A percentile compares a stretch with the other conserved stretches of the same genome.
These are phyloP conservation scores for Fusarium redolens DNA, from an alignment of 2,329 filamentous ascomycete genomes.

Conservation along the genomic window DNA sequence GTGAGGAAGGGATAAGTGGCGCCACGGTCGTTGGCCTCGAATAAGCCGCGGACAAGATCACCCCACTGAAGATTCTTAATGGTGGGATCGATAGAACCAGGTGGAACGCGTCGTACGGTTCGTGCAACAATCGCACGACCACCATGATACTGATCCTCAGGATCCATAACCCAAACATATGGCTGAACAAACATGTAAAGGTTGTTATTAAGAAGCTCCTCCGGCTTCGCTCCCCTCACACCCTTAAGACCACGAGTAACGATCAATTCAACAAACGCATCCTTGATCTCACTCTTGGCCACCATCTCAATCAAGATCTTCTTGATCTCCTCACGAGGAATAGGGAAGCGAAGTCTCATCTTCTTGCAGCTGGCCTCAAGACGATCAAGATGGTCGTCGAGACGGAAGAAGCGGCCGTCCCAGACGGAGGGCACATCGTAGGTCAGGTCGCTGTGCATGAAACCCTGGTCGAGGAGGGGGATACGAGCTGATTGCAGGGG, in stretches of 20 bases:
- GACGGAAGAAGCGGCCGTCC: conserved; percentile 63
- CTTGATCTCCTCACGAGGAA: conserved; percentile 54
- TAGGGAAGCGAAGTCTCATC: conserved; percentile 56
- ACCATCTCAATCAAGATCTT: conserved; percentile 58
- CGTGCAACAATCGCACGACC: conserved; percentile 58
- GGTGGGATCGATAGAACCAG: conserved; percentile 61
- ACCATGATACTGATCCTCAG: conserved; percentile 53
- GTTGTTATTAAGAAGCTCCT: conserved; percentile 54
- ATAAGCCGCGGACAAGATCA: conserved; percentile 57
- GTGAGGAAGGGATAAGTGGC: conserved; percentile 62
- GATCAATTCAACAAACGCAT: conserved; percentile 63
- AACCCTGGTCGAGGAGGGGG: conserved; percentile 62
- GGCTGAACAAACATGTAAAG: conserved; percentile 62
- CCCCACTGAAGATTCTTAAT: conserved; percentile 65
- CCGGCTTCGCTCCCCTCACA: conserved; percentile 51
- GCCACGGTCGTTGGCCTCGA: conserved; percentile 60
- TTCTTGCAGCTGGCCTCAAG: conserved; percentile 58
- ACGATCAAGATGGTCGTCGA: conserved; percentile 60
- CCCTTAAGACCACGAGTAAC: conserved; percentile 60
- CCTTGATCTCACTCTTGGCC: conserved; percentile 57
- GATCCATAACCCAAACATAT: conserved; percentile 63
- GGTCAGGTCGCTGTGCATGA: conserved; percentile 63
- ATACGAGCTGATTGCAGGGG: conserved; percentile 61
- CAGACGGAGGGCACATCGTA: conserved; percentile 64
- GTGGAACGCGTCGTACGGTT: conserved; percentile 58